Conservation (phyloP, 108 stramenopile species). For the Thalassiosira profunda region DNA sequence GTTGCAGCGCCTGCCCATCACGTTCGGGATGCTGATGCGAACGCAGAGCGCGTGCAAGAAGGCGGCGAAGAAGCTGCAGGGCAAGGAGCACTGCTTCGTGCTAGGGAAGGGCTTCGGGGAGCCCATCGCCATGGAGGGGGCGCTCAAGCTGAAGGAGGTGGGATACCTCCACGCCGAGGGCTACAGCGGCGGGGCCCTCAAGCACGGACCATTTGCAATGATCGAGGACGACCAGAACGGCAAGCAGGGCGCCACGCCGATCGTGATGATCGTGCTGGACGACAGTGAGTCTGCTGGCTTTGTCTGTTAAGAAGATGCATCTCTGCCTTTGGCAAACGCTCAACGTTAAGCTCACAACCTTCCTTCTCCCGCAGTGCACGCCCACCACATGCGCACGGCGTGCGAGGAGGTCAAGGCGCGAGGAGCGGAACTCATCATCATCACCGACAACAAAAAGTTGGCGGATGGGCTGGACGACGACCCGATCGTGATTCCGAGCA, state of each 20-base stretch:
- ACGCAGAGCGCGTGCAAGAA: conserved; percentile 64
- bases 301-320: too few species aligned
- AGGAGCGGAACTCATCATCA: conserved; percentile 78
- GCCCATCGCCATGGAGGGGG: conserved; percentile 88
- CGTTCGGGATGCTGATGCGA: conserved; percentile 88
- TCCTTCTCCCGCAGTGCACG: too few species aligned
- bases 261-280: conserved; percentile 85
- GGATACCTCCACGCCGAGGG: conserved; percentile 92
- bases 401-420: conserved; percentile 85
- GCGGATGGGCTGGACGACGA: conserved; percentile 73
- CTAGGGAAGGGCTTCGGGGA: conserved; percentile 81
- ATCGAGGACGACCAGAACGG: conserved; percentile 71
- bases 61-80: conserved; percentile 57
- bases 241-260: conserved; percentile 78
- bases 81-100: conserved; percentile 80
- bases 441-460: conserved; percentile 68
- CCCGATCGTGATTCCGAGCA: conserved; percentile 82
- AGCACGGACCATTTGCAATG: conserved; percentile 91
- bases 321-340: too few species aligned
- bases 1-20: conserved; percentile 84
- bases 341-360: too few species aligned
- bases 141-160: conserved; percentile 92
- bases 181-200: conserved; percentile 90
- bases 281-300: too few species aligned
- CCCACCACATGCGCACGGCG: conserved; percentile 73